Evolutionary conservation across 495 filamentous ascomycete species (phyloP).

Genomic region (Podospora bellae-mahoneyi): DNA sequence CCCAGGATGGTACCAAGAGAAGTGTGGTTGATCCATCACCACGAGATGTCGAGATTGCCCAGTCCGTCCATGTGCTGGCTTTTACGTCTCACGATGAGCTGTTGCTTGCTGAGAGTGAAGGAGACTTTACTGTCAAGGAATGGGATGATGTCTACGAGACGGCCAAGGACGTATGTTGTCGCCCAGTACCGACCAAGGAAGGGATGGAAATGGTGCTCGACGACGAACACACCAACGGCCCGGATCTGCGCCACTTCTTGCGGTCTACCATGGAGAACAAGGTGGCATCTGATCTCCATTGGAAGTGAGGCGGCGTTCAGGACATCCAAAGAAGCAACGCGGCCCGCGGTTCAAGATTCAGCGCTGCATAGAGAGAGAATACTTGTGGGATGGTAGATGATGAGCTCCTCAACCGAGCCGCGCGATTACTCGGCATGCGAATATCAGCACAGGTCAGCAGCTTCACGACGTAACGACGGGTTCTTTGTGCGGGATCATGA

Average conservation of each 20-base stretch:
- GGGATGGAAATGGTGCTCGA: slow-evolving; percentile 49
- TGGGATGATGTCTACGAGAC: slow-evolving; percentile 70
- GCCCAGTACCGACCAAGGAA: slow-evolving; percentile 33
- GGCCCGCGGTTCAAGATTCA: slow-evolving; percentile 2
- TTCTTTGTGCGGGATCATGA: neutral
- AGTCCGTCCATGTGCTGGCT: slow-evolving; percentile 71
- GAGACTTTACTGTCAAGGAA: slow-evolving; percentile 67
- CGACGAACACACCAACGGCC: slow-evolving; percentile 37
- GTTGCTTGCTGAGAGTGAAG: slow-evolving; percentile 76
- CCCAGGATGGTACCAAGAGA: slow-evolving; percentile 40
- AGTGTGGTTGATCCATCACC: slow-evolving; percentile 56
- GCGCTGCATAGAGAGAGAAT: slow-evolving; percentile 1
- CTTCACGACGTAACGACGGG: neutral
- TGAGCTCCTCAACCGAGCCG: neutral
- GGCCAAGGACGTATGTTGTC: slow-evolving; percentile 63
- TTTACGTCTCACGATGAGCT: slow-evolving; percentile 73
- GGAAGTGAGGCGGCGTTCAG: slow-evolving; percentile 46
- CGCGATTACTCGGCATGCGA: neutral
- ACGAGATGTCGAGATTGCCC: slow-evolving; percentile 52
- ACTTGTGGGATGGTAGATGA: neutral
- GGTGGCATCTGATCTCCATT: slow-evolving; percentile 54
- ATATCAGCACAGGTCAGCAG: neutral
- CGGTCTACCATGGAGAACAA: slow-evolving; percentile 62
- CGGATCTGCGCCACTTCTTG: slow-evolving; percentile 57
- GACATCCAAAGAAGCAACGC: neutral